Evolutionary conservation across 2,329 filamentous ascomycete genomes (phyloP).

Genomic region (Phialophora macrospora): DNA sequence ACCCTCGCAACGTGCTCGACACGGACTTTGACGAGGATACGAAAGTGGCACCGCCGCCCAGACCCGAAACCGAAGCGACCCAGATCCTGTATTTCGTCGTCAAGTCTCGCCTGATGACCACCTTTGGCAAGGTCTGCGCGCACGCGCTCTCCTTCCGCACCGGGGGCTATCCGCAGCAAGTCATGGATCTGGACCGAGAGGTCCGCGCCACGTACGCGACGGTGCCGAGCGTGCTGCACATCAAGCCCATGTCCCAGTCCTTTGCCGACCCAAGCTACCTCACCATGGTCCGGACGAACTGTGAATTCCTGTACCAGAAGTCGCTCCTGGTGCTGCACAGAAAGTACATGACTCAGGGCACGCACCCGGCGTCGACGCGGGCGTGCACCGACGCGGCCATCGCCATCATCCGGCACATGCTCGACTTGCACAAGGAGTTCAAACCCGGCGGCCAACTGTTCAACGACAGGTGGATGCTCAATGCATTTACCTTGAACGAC

Average conservation of each 20-base stretch:
- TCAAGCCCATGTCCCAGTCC: conserved; percentile 41
- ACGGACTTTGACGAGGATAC: conserved; percentile 62
- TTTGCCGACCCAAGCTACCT: conserved; percentile 57
- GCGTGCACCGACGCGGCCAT: conserved; percentile 56
- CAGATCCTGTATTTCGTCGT: conserved; percentile 43
- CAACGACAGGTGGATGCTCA: conserved; percentile 62
- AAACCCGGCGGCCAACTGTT: conserved; percentile 61
- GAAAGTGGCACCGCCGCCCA: conserved; percentile 56
- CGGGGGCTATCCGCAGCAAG: conserved; percentile 22
- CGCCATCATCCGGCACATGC: conserved; percentile 56
- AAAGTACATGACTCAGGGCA: conserved; percentile 52
- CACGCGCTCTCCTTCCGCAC: conserved; percentile 40
- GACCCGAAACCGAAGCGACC: conserved; percentile 57
- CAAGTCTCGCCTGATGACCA: conserved; percentile 41
- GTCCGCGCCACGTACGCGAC: conserved; percentile 36
- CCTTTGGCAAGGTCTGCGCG: conserved; percentile 41
- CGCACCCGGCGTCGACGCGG: conserved; percentile 49
- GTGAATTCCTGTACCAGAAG: conserved; percentile 59
- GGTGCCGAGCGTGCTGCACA: conserved; percentile 36
- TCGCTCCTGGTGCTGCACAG: conserved; percentile 60
- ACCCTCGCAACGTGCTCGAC: conserved; percentile 66
- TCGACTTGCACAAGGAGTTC: conserved; percentile 56
- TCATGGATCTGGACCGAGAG: conserved; percentile 40
- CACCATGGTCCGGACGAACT: conserved; percentile 58
- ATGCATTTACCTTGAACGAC: conserved; percentile 63